phyloP scores from a whole-genome alignment of 2,329 filamentous ascomycete genomes.

The Bimuria novae-zelandiae region DNA sequence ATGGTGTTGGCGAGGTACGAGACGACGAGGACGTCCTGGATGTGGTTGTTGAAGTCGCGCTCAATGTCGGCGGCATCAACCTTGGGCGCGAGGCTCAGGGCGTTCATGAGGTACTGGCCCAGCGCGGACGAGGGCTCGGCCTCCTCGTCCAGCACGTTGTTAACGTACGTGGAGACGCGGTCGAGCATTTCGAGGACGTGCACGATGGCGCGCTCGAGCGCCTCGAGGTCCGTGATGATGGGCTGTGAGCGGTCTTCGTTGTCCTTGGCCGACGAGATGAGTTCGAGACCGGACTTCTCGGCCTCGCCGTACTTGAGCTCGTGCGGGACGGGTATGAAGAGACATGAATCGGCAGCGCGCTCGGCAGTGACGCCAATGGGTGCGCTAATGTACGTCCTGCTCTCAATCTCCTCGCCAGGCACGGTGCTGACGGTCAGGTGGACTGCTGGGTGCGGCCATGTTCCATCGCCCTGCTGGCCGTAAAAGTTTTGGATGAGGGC shows the following conservation, averaged over 20 bases:
- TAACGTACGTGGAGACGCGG: constrained; percentile 88
- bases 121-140: constrained; percentile 86
- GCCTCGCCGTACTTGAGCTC: constrained; percentile 87
- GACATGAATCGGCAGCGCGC: constrained; percentile 91
- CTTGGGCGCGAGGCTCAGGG: constrained; percentile 90
- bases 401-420: constrained; percentile 85
- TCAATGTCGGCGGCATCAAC: constrained; percentile 90
- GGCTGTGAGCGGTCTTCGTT: constrained; percentile 72
- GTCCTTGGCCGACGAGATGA: constrained; percentile 82
- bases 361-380: constrained; percentile 94
- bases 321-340: constrained; percentile 97
- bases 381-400: constrained; percentile 91
- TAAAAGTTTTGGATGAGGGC: constrained; percentile 99
- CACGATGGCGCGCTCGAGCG: constrained; percentile 81
- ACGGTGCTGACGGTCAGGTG: constrained; percentile 94
- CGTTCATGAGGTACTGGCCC: constrained; percentile 93
- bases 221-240: constrained; percentile 86
- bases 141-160: constrained; percentile 92
- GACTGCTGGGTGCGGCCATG: constrained; percentile 94
- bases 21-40: constrained; percentile 97
- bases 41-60: constrained; percentile 99
- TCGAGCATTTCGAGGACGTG: constrained; percentile 89
- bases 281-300: constrained; percentile 77
- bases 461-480: constrained; percentile 93
- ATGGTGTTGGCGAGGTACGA: constrained; percentile 98